These are phyloP conservation scores for Thalassiosira delicatula DNA, from an alignment of 352 stramenopile species.

Conservation along the genomic window DNA sequence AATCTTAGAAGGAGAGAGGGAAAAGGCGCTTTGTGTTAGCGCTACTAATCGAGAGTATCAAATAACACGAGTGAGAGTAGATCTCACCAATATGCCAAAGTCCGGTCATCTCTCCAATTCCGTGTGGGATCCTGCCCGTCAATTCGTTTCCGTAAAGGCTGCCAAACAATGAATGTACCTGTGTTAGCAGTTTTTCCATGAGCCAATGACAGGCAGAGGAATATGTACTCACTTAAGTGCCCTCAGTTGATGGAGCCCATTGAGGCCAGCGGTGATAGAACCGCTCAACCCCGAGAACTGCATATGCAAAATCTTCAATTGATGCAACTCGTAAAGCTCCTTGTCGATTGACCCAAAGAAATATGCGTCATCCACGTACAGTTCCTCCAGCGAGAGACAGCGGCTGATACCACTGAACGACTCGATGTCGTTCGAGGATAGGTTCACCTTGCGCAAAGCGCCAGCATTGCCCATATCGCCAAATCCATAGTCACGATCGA, in stretches of 20 bases:
- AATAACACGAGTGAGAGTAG: neutral
- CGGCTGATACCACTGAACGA: slow-evolving; percentile 56
- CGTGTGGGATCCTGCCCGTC: slow-evolving; percentile 56
- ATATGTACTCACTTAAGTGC: too few relatives aligned
- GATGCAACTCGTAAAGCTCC: slow-evolving; percentile 58
- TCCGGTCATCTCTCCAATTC: slow-evolving; percentile 66
- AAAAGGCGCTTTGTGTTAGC: neutral
- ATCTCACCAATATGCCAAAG: slow-evolving; percentile 66
- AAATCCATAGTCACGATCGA: slow-evolving; percentile 66
- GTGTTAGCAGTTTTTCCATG: too few relatives aligned
- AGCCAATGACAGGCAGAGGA: too few relatives aligned
- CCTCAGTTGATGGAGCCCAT: slow-evolving; percentile 45
- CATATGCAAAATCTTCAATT: slow-evolving; percentile 60
- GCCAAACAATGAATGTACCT: slow-evolving; percentile 9
- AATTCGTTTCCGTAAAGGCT: slow-evolving; percentile 56
- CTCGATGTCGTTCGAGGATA: slow-evolving; percentile 70
- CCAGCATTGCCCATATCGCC: slow-evolving; percentile 62
- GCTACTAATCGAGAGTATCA: neutral
- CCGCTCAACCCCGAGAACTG: slow-evolving; percentile 66
- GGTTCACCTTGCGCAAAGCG: slow-evolving; percentile 57
- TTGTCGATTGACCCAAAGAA: slow-evolving; percentile 56
- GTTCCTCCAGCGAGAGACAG: slow-evolving; percentile 46
- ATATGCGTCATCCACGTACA: slow-evolving; percentile 62
- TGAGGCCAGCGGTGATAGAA: slow-evolving; percentile 55
- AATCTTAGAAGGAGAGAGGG: slow-evolving; percentile 28